Percentiles rank a stretch among this genome's conserved stretches.
These are phyloP conservation scores for Russula compacta DNA, from an alignment of 768 basidiomycete genomes.

Conservation along the genomic window DNA sequence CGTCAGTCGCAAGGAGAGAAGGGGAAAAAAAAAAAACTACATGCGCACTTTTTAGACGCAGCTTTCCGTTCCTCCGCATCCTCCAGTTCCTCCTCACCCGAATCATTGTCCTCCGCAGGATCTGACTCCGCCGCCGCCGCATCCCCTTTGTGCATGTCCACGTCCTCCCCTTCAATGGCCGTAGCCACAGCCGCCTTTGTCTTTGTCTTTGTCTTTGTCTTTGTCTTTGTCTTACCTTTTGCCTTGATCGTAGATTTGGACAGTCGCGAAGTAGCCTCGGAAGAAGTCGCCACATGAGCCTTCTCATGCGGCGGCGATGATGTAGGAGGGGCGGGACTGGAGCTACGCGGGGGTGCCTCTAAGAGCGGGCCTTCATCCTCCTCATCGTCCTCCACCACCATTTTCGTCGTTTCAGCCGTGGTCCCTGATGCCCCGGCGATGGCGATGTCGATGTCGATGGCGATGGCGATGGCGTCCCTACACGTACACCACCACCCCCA, in stretches of 20 bases:
- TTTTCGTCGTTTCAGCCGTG: slow-evolving; percentile 43
- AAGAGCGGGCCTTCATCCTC: slow-evolving; percentile 4
- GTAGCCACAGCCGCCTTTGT: slow-evolving; percentile 5
- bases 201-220: slow-evolving; percentile 11
- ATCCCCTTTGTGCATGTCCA: slow-evolving; percentile 16
- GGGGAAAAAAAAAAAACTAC: background rate
- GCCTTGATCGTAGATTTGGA: slow-evolving; percentile 1
- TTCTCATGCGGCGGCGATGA: background rate
- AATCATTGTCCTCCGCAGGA: slow-evolving; percentile 25
- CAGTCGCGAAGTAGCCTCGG: background rate
- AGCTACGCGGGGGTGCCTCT: slow-evolving; percentile 7
- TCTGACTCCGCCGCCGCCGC: slow-evolving; percentile 22
- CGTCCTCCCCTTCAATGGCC: slow-evolving; percentile 10
- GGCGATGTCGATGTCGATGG: background rate
- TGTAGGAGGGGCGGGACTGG: background rate
- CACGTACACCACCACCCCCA: background rate
- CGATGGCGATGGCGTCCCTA: background rate
- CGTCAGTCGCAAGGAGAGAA: background rate
- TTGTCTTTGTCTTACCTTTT: slow-evolving; percentile 15
- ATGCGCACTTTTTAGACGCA: slow-evolving; percentile 58
- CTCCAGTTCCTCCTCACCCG: slow-evolving; percentile 34
- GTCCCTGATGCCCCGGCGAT: slow-evolving; percentile 24
- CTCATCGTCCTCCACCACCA: slow-evolving; percentile 49
- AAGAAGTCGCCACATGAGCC: background rate
- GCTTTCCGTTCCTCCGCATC: slow-evolving; percentile 36